phyloP scores from a whole-genome alignment of 768 basidiomycete species.

The Xanthoconium stramineum region DNA sequence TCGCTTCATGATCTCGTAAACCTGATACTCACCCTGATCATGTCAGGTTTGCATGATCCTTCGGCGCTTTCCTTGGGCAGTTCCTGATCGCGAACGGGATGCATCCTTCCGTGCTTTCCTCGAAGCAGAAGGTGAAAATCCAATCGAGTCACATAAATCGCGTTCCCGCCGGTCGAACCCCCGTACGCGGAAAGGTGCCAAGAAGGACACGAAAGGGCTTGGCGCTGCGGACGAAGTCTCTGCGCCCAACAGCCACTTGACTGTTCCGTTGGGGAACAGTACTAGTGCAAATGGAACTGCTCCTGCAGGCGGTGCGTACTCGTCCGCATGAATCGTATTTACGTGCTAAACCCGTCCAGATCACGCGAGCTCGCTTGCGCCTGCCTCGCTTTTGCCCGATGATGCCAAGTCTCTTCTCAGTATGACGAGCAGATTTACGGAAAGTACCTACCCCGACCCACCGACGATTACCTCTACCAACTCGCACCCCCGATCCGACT shows the following conservation, averaged over 20 bases:
- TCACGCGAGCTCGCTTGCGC: slow-evolving; percentile 9
- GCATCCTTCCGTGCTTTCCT: slow-evolving; percentile 90
- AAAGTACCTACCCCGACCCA: slow-evolving; percentile 27
- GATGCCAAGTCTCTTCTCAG: slow-evolving; percentile 29
- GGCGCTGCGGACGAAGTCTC: not conserved
- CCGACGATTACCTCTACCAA: slow-evolving; percentile 18
- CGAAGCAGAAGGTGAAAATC: slow-evolving; percentile 83
- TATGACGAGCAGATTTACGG: slow-evolving; percentile 26
- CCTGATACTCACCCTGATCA: slow-evolving; percentile 7
- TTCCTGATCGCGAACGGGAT: slow-evolving; percentile 93
- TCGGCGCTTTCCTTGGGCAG: slow-evolving; percentile 97
- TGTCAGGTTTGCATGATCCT: slow-evolving; percentile 81
- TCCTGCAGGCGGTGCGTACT: slow-evolving; percentile 23
- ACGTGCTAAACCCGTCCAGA: slow-evolving; percentile 20
- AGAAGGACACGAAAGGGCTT: slow-evolving; percentile 3
- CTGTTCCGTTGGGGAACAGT: slow-evolving; percentile 2
- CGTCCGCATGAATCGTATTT: not conserved
- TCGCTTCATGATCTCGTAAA: slow-evolving; percentile 8
- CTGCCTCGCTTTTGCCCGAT: slow-evolving; percentile 18
- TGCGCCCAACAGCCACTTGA: not conserved
- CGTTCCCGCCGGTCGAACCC: slow-evolving; percentile 11
- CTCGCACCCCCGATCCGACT: slow-evolving; percentile 20
- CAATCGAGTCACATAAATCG: slow-evolving; percentile 32
- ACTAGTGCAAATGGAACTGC: slow-evolving; percentile 5
- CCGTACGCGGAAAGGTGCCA: slow-evolving; percentile 4